Conservation (phyloP, 2,329 filamentous ascomycete genomes). For the Phyllosticta citrichinensis region DNA sequence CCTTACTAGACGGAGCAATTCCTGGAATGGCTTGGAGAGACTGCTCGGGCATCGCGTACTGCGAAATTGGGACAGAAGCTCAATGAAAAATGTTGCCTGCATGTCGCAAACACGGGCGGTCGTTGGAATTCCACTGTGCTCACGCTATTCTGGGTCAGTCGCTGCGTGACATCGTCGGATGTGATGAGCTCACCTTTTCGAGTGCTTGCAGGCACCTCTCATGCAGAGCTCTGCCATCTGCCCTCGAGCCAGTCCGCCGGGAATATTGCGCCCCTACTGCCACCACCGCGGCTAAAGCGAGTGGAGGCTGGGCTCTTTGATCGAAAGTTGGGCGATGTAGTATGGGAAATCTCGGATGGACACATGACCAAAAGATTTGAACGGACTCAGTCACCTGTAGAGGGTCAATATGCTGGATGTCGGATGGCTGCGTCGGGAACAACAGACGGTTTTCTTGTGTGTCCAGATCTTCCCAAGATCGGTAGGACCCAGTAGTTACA, state of each 20-base stretch:
- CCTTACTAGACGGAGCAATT: slow-evolving; percentile 26
- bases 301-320: slow-evolving; percentile 26
- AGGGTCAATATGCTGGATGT: slow-evolving; percentile 14
- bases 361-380: slow-evolving; percentile 35
- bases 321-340: slow-evolving; percentile 33
- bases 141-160: slow-evolving; percentile 5
- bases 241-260: slow-evolving; percentile 23
- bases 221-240: slow-evolving; percentile 30
- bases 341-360: slow-evolving; percentile 36
- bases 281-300: slow-evolving; percentile 36
- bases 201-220: slow-evolving; percentile 33
- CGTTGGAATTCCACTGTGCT: slow-evolving; percentile 12
- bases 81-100: slow-evolving; percentile 35
- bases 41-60: slow-evolving; percentile 28
- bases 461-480: slow-evolving; percentile 26
- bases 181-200: slow-evolving; percentile 17
- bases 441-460: slow-evolving; percentile 25
- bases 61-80: slow-evolving; percentile 33
- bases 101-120: slow-evolving; percentile 30
- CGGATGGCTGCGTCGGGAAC: slow-evolving; percentile 27
- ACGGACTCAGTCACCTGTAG: slow-evolving; percentile 30
- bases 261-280: slow-evolving; percentile 34
- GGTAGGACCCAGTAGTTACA: slow-evolving; percentile 15
- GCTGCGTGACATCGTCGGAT: not conserved
- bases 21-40: slow-evolving; percentile 29